Evolutionary conservation across 305 asterid species (phyloP).

Genomic region (Fraxinus platypoda): DNA sequence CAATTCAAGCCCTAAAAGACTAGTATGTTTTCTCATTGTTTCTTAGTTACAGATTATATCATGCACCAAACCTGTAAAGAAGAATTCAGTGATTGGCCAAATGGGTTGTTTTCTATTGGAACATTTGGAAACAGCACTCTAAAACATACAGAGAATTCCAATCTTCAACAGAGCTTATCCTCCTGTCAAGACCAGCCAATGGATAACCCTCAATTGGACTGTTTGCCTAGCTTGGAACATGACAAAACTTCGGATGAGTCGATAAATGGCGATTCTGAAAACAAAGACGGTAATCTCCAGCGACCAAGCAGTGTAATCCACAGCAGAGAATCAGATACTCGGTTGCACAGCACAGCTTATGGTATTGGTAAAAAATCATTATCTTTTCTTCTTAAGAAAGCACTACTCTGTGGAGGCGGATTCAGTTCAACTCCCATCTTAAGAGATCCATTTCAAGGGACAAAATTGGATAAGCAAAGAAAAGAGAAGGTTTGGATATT

Average conservation of each 20-base stretch:
- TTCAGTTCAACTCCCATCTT: constrained; percentile 30
- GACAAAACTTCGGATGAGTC: constrained; percentile 16
- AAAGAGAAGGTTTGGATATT: constrained; percentile 55
- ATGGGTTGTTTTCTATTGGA: constrained; percentile 67
- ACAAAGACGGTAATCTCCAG: constrained; percentile 23
- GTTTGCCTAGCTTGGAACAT: constrained; percentile 23
- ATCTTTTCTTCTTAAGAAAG: constrained; percentile 55
- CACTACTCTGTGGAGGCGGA: constrained; percentile 45
- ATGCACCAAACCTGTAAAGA: constrained; percentile 40
- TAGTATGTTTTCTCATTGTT: background rate
- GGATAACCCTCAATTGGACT: constrained; percentile 13
- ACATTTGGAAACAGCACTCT: constrained; percentile 57
- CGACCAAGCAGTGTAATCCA: constrained; percentile 21
- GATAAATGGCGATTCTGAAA: constrained; percentile 11
- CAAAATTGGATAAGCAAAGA: constrained; percentile 48
- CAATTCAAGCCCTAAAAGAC: background rate
- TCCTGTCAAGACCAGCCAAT: constrained; percentile 21
- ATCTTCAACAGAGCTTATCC: constrained; percentile 10
- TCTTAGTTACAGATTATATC: constrained; percentile 24
- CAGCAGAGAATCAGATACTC: constrained; percentile 28
- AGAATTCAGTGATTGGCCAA: constrained; percentile 74
- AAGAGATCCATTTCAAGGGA: constrained; percentile 46
- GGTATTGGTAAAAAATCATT: constrained; percentile 48
- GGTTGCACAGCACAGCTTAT: constrained; percentile 26
- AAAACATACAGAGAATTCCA: constrained; percentile 25